phyloP scores from a whole-genome alignment of 192 early-diverging fungal genomes.

The Lobosporangium transversale region DNA sequence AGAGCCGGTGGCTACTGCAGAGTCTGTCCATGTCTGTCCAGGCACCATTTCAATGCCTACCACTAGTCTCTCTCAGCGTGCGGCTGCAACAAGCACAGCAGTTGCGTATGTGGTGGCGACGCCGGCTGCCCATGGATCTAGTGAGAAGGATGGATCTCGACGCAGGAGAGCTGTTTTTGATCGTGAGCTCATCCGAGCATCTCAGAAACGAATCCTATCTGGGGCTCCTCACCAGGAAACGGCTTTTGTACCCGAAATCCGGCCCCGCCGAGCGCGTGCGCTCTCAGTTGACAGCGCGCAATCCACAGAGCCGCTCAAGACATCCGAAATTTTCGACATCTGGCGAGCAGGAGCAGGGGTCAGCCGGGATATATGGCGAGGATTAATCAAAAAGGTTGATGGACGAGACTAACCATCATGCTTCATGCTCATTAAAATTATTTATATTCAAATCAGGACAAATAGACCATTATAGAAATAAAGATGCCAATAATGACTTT shows the following conservation, averaged over 20 bases:
- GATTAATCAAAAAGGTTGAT: conserved; percentile 48
- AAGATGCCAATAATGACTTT: no score
- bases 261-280: conserved; percentile 27
- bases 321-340: conserved; percentile 35
- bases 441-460: no score
- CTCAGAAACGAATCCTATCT: conserved; percentile 44
- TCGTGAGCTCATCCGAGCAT: conserved; percentile 36
- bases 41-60: conserved; percentile 1
- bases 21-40: no score
- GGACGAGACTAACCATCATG: conserved; percentile 14
- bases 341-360: conserved; percentile 47
- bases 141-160: conserved; percentile 10
- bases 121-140: conserved; percentile 9
- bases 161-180: conserved; percentile 35
- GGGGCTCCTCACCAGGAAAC: conserved; percentile 15
- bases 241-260: conserved; percentile 25
- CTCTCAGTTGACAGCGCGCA: conserved; percentile 45
- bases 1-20: no score
- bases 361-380: conserved; percentile 45
- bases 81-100: conserved; percentile 27
- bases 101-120: conserved; percentile 42
- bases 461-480: no score
- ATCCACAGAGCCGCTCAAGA: conserved; percentile 27
- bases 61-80: conserved; percentile 22
- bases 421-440: no score